These are phyloP conservation scores for Pisolithus sp. DNA, from an alignment of 768 basidiomycete species.

Conservation along the genomic window DNA sequence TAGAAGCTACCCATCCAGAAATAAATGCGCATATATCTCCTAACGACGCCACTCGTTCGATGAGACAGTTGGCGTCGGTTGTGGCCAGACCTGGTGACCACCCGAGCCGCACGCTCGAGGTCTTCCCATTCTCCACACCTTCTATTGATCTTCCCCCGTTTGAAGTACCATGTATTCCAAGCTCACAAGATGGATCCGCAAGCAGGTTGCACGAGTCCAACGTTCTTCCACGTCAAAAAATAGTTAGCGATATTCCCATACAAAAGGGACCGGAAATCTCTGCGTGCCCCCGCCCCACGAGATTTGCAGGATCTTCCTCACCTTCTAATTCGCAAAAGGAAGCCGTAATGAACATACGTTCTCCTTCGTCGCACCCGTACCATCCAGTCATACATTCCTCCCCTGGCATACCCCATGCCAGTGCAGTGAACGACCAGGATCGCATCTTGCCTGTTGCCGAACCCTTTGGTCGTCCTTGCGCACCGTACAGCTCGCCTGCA, in stretches of 20 bases:
- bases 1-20: background rate
- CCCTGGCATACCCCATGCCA: background rate
- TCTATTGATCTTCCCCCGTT: too few species aligned
- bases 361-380: background rate
- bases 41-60: background rate
- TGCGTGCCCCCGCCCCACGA: too few species aligned
- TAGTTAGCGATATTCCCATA: background rate
- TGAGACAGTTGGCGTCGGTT: background rate
- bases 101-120: background rate
- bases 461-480: background rate
- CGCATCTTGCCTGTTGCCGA: too few species aligned
- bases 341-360: background rate
- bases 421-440: too few species aligned
- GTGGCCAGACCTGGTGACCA: background rate
- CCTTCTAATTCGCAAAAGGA: too few species aligned
- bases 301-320: too few species aligned
- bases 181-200: too few species aligned
- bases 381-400: background rate
- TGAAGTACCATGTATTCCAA: background rate
- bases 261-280: too few species aligned
- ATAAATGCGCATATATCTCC: background rate
- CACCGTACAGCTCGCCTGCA: background rate
- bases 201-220: too few species aligned
- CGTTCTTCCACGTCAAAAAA: background rate
- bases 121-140: too few species aligned